Base-by-base conservation (phyloP, 108 stramenopile species). In the Nitzschia sp. region DNA sequence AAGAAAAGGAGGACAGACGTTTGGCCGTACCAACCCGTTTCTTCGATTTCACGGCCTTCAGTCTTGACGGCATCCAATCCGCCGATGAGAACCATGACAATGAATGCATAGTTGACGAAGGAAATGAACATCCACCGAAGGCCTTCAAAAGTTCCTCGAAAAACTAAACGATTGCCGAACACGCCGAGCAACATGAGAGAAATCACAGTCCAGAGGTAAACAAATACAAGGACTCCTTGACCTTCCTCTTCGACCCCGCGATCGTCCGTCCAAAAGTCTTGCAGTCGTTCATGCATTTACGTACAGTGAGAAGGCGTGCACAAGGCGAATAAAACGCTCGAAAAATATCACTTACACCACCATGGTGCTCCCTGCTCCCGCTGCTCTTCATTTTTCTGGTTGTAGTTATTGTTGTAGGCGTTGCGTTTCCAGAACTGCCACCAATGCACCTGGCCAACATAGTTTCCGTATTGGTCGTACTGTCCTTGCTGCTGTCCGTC, bases 291-390 rank as follows among this genome's bases (percentile, higher is more conserved):
- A 42, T 15, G 15, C 8, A 15, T 11, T 42, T 11, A 11, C 15
- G 38, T 15, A 42, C 38, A 64, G 8, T 46, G 6, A 54, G 15
- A 38, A 24, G 38, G 19, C 26, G 17, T 32, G 19, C 30, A 23
- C 15, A 17, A 48, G 17, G 17, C 46, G 8, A 33, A 23, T 15
- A 23, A 19, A 47, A 24, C 28, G 48, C 21, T 32, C 31, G 32
- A 29, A 15, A 13, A 54, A n/a, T n/a, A n/a, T n/a, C n/a, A 71
- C 71, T 62, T 60, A 71, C 71, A 71, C 71, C 71, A 71, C 71
- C 71, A 71, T 24, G 71, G 71, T 26, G 71, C 32, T 35, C 49
- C 61, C n/a, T 55, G 13, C 34, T 58, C 36, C 6, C 53, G 19
- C 34, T n/a, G n/a, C n/a, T n/a, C n/a, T n/a, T n/a, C n/a, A n/a